Conservation (phyloP, 768 basidiomycete species). For the Boletus reticuloceps region DNA sequence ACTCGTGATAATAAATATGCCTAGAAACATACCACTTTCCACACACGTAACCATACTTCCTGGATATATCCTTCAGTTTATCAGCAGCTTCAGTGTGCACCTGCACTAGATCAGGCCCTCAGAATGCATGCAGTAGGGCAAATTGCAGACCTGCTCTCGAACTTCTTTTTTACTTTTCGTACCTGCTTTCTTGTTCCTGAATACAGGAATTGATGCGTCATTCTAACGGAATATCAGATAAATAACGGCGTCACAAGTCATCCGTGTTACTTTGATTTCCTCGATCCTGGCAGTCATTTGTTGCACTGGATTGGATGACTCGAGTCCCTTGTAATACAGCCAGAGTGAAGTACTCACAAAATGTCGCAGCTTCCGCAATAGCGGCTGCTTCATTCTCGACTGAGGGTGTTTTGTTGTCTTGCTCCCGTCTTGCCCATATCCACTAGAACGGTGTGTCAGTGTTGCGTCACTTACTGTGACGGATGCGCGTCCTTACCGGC, state of each 20-base stretch:
- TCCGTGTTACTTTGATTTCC: slow-evolving; percentile 49
- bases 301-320: slow-evolving; percentile 46
- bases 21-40: slow-evolving; percentile 62
- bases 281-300: slow-evolving; percentile 57
- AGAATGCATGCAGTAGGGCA: background rate
- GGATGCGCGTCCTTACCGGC: slow-evolving; percentile 46
- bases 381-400: slow-evolving; percentile 30
- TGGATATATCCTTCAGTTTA: slow-evolving; percentile 59
- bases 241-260: background rate
- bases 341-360: slow-evolving; percentile 35
- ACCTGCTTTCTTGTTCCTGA: slow-evolving; percentile 70
- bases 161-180: slow-evolving; percentile 73
- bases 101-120: slow-evolving; percentile 32
- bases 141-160: slow-evolving; percentile 54
- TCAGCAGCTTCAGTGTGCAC: slow-evolving; percentile 56
- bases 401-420: slow-evolving; percentile 4
- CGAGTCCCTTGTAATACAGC: background rate
- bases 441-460: slow-evolving; percentile 41
- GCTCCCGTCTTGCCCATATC: slow-evolving; percentile 53
- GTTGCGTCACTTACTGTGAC: background rate
- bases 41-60: slow-evolving; percentile 47
- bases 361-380: slow-evolving; percentile 41
- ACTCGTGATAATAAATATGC: background rate
- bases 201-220: slow-evolving; percentile 60
- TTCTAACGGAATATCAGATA: slow-evolving; percentile 40